A percentile compares a stretch with the other conserved stretches of the same genome.
Conservation (phyloP, 2,329 filamentous ascomycete species). For the Lachnellula occidentalis region DNA sequence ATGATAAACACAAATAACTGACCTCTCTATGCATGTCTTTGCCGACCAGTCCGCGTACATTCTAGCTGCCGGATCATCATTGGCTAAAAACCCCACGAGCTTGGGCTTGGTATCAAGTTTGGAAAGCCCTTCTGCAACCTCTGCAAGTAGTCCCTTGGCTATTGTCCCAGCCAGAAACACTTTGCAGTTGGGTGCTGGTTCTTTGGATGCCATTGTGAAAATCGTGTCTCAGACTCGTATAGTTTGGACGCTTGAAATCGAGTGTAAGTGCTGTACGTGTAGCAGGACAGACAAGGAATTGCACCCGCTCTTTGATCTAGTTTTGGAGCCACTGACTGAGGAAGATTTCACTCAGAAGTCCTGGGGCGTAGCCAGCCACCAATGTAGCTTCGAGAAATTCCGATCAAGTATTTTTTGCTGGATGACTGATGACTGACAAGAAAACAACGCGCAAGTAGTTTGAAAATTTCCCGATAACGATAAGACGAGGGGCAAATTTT, state of each 20-base stretch:
- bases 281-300: no score
- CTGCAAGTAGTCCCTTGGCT: conserved; percentile 71
- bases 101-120: conserved; percentile 69
- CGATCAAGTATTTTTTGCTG: no score
- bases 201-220: conserved; percentile 11
- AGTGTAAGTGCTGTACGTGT: no score
- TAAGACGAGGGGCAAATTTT: conserved; percentile 7
- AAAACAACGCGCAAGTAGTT: background rate
- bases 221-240: background rate
- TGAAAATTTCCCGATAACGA: conserved; percentile 1
- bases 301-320: no score
- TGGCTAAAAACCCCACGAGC: conserved; percentile 87
- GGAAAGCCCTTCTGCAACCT: conserved; percentile 71
- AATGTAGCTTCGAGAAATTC: no score
- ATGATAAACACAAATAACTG: conserved; percentile 37
- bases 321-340: no score
- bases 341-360: no score
- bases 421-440: no score
- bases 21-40: conserved; percentile 96
- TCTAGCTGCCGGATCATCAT: conserved; percentile 80
- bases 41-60: conserved; percentile 97
- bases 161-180: conserved; percentile 85
- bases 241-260: background rate
- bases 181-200: conserved; percentile 62
- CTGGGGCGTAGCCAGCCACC: no score